phyloP scores from a whole-genome alignment of 371 early-diverging fungal species.

The Mucor plumbeus region DNA sequence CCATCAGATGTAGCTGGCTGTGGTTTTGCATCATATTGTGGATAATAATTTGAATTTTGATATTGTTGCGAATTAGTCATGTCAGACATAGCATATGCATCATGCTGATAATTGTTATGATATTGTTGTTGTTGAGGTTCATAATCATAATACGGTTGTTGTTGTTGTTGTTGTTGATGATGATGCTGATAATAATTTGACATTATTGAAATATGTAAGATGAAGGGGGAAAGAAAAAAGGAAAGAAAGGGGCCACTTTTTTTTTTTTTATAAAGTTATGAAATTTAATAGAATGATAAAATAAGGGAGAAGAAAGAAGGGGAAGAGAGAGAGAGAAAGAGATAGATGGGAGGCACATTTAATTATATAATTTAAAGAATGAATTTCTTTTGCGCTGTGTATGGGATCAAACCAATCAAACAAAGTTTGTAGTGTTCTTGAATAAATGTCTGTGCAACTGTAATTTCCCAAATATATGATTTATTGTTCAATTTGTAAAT shows the following conservation, averaged over 20 bases:
- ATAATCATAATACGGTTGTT: conserved; percentile 16
- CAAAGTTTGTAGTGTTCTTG: not conserved
- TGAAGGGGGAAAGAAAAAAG: not conserved
- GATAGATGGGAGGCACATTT: not conserved
- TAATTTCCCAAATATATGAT: no score
- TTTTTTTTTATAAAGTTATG: not conserved
- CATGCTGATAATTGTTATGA: conserved; percentile 4
- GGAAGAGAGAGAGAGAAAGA: not conserved
- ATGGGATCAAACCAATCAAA: conserved; percentile 4
- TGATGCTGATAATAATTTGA: conserved; percentile 20
- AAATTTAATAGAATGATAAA: not conserved
- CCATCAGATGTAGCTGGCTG: conserved; percentile 8
- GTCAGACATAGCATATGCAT: conserved; percentile 27
- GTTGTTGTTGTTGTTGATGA: conserved; percentile 20
- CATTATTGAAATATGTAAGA: not conserved
- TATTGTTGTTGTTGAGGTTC: conserved; percentile 12
- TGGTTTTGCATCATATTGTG: conserved; percentile 12
- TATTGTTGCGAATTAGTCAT: conserved; percentile 11
- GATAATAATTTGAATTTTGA: not conserved
- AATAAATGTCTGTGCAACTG: not conserved
- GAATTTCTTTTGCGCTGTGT: not conserved
- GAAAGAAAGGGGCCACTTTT: not conserved
- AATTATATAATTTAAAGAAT: conserved; percentile 1
- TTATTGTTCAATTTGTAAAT: no score
- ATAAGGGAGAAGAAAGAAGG: not conserved